Conservation (phyloP, 1,139 yeast species). For the Pichia sp. region DNA sequence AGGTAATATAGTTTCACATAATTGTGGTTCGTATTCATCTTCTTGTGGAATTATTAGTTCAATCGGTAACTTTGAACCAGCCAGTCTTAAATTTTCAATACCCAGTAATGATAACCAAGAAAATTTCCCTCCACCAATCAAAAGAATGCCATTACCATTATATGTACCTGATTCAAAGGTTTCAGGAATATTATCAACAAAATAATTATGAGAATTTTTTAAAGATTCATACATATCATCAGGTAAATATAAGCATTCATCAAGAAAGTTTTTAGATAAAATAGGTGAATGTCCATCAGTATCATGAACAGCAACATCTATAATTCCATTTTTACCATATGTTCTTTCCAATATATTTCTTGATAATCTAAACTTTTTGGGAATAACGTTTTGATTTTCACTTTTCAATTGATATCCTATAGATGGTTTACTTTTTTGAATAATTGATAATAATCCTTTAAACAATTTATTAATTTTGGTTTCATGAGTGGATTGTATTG, state of each 20-base stretch:
- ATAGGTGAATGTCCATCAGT: slow-evolving; percentile 24
- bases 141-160: slow-evolving; percentile 53
- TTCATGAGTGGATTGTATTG: too few species aligned
- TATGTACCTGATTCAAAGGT: slow-evolving; percentile 38
- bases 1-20: slow-evolving; percentile 44
- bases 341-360: slow-evolving; percentile 12
- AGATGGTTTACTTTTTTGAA: slow-evolving; percentile 6
- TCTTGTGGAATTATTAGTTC: slow-evolving; percentile 47
- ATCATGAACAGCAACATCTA: slow-evolving; percentile 28
- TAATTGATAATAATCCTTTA: slow-evolving; percentile 6
- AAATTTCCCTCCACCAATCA: slow-evolving; percentile 60
- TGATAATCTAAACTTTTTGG: not conserved
- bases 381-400: not conserved
- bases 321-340: slow-evolving; percentile 25
- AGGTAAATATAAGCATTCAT: slow-evolving; percentile 48
- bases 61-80: slow-evolving; percentile 53
- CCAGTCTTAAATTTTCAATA: slow-evolving; percentile 44
- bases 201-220: slow-evolving; percentile 46
- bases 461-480: slow-evolving; percentile 3
- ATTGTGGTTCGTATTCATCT: slow-evolving; percentile 44
- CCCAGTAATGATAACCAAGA: slow-evolving; percentile 51
- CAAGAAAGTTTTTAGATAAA: slow-evolving; percentile 43
- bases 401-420: slow-evolving; percentile 6
- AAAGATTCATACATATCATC: slow-evolving; percentile 42
- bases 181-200: slow-evolving; percentile 45